Percentiles rank a stretch among this genome's conserved stretches.
Conservation (phyloP, 768 basidiomycete species). For the Xerocomellus amylosporus region DNA sequence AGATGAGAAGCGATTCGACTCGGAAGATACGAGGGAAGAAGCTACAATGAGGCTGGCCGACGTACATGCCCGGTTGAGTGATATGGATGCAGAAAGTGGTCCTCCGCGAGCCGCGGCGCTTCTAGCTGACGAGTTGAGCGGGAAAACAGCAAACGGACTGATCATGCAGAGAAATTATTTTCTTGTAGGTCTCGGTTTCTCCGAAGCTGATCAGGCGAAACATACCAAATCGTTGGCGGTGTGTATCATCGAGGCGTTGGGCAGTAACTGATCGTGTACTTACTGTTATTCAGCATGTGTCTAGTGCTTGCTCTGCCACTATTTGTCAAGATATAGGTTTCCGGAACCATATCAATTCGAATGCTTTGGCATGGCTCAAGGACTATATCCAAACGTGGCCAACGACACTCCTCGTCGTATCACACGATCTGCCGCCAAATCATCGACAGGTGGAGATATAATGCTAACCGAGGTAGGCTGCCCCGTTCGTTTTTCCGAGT, state of each 20-base stretch:
- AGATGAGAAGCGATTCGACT: slow-evolving; percentile 75
- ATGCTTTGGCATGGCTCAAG: slow-evolving; percentile 96
- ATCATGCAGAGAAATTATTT: neutral
- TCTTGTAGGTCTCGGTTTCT: slow-evolving; percentile 79
- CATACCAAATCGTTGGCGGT: slow-evolving; percentile 91
- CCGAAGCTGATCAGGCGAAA: slow-evolving; percentile 78
- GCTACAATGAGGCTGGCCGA: slow-evolving; percentile 78
- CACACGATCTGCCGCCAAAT: slow-evolving; percentile 79
- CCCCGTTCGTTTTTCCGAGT: neutral
- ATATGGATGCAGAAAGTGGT: slow-evolving; percentile 98
- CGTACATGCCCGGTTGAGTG: slow-evolving; percentile 85
- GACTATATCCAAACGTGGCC: slow-evolving; percentile 96
- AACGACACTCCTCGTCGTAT: slow-evolving; percentile 91
- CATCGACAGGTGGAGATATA: slow-evolving; percentile 98
- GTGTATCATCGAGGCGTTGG: slow-evolving; percentile 12
- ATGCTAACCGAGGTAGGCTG: slow-evolving; percentile 77
- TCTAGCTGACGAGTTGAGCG: slow-evolving; percentile 60
- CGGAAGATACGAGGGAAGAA: slow-evolving; percentile 87
- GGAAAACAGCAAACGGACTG: neutral
- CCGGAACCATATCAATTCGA: slow-evolving; percentile 88
- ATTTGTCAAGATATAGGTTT: slow-evolving; percentile 76
- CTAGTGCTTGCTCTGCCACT: slow-evolving; percentile 92
- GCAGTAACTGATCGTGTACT: neutral
- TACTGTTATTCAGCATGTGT: slow-evolving; percentile 67
- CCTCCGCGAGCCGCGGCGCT: slow-evolving; percentile 91